A percentile compares a stretch with the other conserved stretches of the same genome.
Conservation (phyloP, 2,329 filamentous ascomycete genomes). For the Lithohypha guttulata region DNA sequence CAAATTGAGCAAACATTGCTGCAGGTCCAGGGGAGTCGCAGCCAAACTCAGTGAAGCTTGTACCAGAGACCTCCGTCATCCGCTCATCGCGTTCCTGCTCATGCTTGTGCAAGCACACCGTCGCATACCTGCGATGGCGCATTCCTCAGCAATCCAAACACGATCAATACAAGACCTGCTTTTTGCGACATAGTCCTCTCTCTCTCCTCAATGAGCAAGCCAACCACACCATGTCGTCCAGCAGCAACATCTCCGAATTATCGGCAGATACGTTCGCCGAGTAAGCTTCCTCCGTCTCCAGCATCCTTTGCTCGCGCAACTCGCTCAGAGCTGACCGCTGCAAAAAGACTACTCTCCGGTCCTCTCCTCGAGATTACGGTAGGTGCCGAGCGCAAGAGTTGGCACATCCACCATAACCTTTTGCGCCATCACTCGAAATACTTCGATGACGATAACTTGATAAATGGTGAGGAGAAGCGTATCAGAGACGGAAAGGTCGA, state of each 20-base stretch:
- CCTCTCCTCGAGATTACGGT: constrained; percentile 43
- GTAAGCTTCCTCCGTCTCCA: constrained; percentile 30
- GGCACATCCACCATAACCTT: constrained; percentile 43
- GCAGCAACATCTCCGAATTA: constrained; percentile 36
- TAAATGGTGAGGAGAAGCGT: constrained; percentile 24
- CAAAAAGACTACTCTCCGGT: constrained; percentile 40
- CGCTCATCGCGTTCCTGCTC: too few relatives aligned
- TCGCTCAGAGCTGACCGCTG: constrained; percentile 3
- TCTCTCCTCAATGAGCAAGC: neutral
- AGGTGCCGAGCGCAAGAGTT: constrained; percentile 37
- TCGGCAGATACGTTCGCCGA: constrained; percentile 42
- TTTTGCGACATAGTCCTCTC: neutral
- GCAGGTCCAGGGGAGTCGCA: too few relatives aligned
- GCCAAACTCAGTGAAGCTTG: too few relatives aligned
- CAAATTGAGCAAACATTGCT: too few relatives aligned
- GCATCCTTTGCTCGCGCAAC: neutral
- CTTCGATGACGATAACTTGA: constrained; percentile 30
- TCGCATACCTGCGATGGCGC: constrained; percentile 3
- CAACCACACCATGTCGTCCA: constrained; percentile 23
- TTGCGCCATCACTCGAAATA: constrained; percentile 43
- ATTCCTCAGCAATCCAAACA: neutral
- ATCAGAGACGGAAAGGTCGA: constrained; percentile 32
- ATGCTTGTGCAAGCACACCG: neutral
- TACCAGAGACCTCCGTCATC: too few relatives aligned
- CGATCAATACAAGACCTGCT: neutral